Evolutionary conservation across 2,329 filamentous ascomycete species (phyloP), one percentile per base, ranked within the genome.

Genomic region (Nannizziopsis arthrosporioides): DNA sequence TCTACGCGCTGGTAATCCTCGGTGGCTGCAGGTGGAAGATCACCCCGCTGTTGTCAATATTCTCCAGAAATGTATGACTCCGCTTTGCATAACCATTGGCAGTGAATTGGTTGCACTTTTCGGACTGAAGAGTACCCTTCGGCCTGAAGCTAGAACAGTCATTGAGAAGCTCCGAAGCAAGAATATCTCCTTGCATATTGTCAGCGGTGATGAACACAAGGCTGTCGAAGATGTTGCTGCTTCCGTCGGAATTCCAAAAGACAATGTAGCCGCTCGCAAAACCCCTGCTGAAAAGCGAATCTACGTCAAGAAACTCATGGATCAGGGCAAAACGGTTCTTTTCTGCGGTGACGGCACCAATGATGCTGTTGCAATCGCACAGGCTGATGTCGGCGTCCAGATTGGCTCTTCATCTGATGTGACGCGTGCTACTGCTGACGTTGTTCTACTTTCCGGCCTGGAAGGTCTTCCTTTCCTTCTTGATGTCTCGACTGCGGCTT

Each of bases 311-410:
- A 48, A 47, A 1, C 61, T 73, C 39, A 53, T 58, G 22, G 42
- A 31, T 31, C 34, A 44, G 34, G 42, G 51, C n/a, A 57, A 54
- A n/a, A 54, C 73, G 1, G 74, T 85, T 14, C 63, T 88, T 5
- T 89, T 90, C 62, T 75, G 77, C 44, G 85, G 85, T 31, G 85
- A 90, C 56, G 85, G 85, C 1, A 87, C 82, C 11, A 90, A 90
- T 61, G 85, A 90, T 57, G 82, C 85, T 0, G 72, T 78, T 2
- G 85, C 85, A 0, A 71, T 90, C 2, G 78, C 82, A 0, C 76
- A 81, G 58, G 82, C 85, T 1, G 75, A 75, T 5, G 74, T 90
- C 22, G 85, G 85, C 22, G 70, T 88, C 0, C 81, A 85, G 54
- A 76, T 90, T 60, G 75, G 75, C 50, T 72, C 69, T 48, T 70